Evolutionary conservation across 2,329 filamentous ascomycete species (phyloP), one percentile per base, ranked within the genome.

Genomic region (Ophiosphaerella narmari): DNA sequence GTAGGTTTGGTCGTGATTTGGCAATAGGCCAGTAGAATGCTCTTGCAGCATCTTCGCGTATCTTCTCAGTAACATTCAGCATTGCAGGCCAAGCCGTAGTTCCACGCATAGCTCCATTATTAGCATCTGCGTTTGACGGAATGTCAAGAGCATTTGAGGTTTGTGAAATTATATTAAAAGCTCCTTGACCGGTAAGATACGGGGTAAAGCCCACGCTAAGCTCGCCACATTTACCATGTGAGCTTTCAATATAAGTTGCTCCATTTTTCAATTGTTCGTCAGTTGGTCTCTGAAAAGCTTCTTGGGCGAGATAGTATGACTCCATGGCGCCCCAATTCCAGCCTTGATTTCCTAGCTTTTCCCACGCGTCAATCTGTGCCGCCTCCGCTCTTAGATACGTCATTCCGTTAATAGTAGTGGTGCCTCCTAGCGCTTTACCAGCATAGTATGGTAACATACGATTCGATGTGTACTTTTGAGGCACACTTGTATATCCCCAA

Each of bases 11-110:
- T 38, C 78, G 65, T 37, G 55, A 43, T 14, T 66, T 50, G n/a
- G 54, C 65, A 48, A 76, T 60, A 1, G 78, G 77, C 45, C 69
- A 78, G 55, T 79, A 80, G 54, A 78, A 81, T 4, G 77, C 75
- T 13, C 77, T 66, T 4, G 76, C 78, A 32, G 79, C 76, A 63
- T 81, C 78, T 48, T 75, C 72, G 9, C 78, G 72, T 9, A 76
- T 64, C 52, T 74, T 66, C 13, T 65, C 62, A 2, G 63, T 61
- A 1, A 63, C 51, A 49, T 80, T 67, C 13, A 78, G 46, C 1
- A 76, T 80, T 55, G 68, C 70, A 2, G 77, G 75, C 62, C 71
- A 78, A 2, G 74, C 51, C 13, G 66, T 65, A 51, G 75, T 78
- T 8, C 78, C 78, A n/a, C 70, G 55, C 74, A 80, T 74, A 11